Conservation (phyloP, 2,329 filamentous ascomycete species). For the Sclerotinia trifoliorum region DNA sequence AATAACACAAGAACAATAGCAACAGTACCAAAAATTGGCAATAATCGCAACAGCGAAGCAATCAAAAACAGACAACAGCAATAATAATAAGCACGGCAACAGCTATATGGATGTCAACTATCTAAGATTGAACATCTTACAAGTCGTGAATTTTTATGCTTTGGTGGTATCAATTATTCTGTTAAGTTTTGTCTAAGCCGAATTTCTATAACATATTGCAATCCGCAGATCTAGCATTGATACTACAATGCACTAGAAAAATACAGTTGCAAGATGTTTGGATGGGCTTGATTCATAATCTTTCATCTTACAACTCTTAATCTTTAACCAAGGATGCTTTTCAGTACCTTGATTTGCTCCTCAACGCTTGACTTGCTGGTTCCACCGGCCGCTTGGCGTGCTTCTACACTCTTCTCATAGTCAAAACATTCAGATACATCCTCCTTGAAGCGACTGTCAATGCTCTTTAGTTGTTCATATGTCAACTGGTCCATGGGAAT, state of each 20-base stretch:
- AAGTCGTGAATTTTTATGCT: not conserved
- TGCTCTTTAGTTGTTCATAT: conserved; percentile 60
- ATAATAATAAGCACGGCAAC: not conserved
- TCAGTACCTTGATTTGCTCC: conserved; percentile 59
- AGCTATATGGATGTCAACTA: not conserved
- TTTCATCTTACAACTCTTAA: not conserved
- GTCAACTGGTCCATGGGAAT: conserved; percentile 69
- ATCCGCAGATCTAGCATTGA: not conserved
- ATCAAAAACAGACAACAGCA: not conserved
- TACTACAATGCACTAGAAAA: conserved; percentile 5
- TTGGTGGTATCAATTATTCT: conserved; percentile 13
- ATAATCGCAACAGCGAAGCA: not conserved
- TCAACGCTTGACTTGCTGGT: conserved; percentile 69
- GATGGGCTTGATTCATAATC: not conserved
- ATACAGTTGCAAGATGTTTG: not conserved
- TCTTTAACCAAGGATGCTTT: conserved; percentile 34
- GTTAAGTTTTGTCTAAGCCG: not conserved
- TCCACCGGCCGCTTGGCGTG: conserved; percentile 72
- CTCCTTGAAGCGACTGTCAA: conserved; percentile 68
- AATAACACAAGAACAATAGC: not conserved
- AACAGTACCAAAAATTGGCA: not conserved
- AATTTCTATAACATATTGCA: not conserved
- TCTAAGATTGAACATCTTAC: not conserved
- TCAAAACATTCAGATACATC: conserved; percentile 72
- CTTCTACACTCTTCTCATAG: conserved; percentile 81